Evolutionary conservation across 208 protist genomes (phyloP).

Genomic region (Leishmania tarentolae): DNA sequence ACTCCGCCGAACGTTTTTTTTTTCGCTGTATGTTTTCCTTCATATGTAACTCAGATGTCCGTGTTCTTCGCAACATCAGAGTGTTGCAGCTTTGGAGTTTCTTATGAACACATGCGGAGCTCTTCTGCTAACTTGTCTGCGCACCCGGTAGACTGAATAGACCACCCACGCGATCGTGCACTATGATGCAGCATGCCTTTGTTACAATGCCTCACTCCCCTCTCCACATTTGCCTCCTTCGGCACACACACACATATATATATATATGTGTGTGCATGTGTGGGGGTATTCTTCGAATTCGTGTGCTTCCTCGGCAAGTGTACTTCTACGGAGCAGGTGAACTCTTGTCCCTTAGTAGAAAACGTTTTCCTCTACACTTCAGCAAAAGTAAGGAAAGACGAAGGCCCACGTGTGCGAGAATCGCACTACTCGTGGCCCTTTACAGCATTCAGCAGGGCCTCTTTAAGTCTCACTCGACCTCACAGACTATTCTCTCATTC

Average conservation of each 20-base stretch:
- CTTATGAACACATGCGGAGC: no score
- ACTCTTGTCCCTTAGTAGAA: background rate
- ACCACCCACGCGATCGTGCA: background rate
- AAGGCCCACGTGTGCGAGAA: background rate
- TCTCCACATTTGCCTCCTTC: background rate
- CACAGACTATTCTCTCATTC: background rate
- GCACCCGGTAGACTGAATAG: background rate
- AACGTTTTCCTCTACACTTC: background rate
- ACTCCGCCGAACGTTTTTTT: background rate
- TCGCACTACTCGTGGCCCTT: background rate
- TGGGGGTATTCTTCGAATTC: background rate
- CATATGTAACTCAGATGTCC: no score
- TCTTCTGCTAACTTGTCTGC: no score
- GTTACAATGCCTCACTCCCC: background rate
- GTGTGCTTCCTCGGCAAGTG: background rate
- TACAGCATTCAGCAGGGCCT: background rate
- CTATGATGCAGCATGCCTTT: background rate
- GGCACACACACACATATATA: background rate
- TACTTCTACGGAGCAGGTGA: background rate
- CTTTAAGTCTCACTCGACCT: background rate
- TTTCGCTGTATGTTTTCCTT: no score
- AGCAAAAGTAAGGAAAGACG: background rate
- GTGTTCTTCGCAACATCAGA: no score
- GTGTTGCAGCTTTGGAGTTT: no score
- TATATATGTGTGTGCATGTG: background rate